Conservation (phyloP, 352 stramenopile genomes). For the Phytophthora litchii region DNA sequence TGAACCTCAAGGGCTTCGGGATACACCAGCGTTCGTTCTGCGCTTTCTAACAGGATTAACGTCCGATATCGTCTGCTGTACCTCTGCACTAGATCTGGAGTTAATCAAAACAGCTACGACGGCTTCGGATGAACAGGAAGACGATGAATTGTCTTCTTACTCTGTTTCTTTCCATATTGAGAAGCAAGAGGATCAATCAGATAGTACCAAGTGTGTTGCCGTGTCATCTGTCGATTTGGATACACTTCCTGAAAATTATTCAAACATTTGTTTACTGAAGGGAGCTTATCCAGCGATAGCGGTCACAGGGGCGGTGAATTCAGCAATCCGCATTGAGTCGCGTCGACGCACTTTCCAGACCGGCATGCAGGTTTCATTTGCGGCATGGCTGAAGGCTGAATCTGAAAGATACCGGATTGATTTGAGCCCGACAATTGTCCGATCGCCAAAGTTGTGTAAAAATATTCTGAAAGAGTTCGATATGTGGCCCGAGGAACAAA, state of each 20-base stretch:
- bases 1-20: constrained; percentile 43
- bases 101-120: constrained; percentile 20
- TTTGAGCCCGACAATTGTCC: constrained; percentile 21
- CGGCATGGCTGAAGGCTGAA: constrained; percentile 31
- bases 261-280: constrained; percentile 34
- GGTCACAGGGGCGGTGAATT: constrained; percentile 19
- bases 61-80: constrained; percentile 38
- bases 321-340: constrained; percentile 3
- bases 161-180: constrained; percentile 49
- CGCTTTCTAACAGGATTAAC: constrained; percentile 51
- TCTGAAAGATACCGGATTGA: constrained; percentile 25
- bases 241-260: constrained; percentile 9
- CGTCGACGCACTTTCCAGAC: constrained; percentile 11
- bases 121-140: constrained; percentile 10
- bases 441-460: constrained; percentile 18
- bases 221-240: constrained; percentile 39
- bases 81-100: constrained; percentile 24
- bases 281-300: constrained; percentile 42
- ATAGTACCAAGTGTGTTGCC: constrained; percentile 37
- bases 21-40: constrained; percentile 65
- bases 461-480: constrained; percentile 37
- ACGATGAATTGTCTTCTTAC: constrained; percentile 34
- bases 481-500: constrained; percentile 33
- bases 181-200: constrained; percentile 56
- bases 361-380: constrained; percentile 10